phyloP scores from a whole-genome alignment of 2,329 filamentous ascomycete genomes.

The Madurella fahalii region DNA sequence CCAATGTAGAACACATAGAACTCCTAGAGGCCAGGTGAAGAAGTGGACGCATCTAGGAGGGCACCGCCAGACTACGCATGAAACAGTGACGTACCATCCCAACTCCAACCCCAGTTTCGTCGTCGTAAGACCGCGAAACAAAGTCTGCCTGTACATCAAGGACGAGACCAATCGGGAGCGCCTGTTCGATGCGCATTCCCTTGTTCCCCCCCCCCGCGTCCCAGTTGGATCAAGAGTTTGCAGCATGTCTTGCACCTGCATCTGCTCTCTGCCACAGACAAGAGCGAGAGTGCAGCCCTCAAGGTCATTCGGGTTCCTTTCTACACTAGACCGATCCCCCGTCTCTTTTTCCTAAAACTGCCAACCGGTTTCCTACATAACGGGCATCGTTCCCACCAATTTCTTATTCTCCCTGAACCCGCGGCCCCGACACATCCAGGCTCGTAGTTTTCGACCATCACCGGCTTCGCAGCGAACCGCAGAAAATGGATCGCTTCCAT shows the following conservation, averaged over 20 bases:
- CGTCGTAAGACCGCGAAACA: not conserved
- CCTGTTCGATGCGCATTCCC: not conserved
- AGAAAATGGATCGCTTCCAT: conserved; percentile 18
- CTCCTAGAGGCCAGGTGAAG: too few species aligned
- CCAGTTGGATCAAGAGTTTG: not conserved
- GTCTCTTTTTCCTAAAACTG: not conserved
- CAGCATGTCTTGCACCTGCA: not conserved
- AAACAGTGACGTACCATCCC: not conserved
- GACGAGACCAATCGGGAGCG: conserved; percentile 1
- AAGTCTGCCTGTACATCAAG: not conserved
- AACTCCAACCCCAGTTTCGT: conserved; percentile 1
- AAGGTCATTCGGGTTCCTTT: too few species aligned
- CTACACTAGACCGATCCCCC: too few species aligned
- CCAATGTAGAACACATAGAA: too few species aligned
- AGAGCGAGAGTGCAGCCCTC: not conserved
- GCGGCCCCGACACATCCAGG: not conserved
- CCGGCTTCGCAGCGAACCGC: not conserved
- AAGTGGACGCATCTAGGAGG: not conserved
- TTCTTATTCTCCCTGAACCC: not conserved
- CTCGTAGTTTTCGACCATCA: not conserved
- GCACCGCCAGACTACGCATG: not conserved
- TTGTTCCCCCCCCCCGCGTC: not conserved
- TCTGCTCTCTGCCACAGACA: not conserved
- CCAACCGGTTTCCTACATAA: not conserved
- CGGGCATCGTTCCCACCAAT: not conserved